Conservation (phyloP, 345 rosid species). For the Eucalyptus pauciflora region DNA sequence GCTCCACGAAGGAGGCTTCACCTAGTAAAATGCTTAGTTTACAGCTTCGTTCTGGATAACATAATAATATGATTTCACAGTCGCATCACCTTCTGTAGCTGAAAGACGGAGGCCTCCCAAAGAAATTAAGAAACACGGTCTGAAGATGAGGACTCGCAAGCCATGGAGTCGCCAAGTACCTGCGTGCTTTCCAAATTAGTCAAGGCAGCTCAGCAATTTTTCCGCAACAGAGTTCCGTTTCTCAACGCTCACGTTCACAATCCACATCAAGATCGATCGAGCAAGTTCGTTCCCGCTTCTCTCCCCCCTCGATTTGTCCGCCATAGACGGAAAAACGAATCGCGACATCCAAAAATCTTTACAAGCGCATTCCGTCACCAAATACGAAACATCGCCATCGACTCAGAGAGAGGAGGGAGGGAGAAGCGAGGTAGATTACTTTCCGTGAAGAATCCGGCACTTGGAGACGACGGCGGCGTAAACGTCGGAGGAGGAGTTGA, state of each 20-base stretch:
- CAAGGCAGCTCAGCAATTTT: background rate
- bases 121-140: constrained; percentile 49
- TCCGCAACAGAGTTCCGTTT: too few relatives aligned
- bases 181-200: background rate
- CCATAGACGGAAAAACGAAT: background rate
- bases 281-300: too few relatives aligned
- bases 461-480: constrained; percentile 55
- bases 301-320: background rate
- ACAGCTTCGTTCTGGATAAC: background rate
- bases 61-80: background rate
- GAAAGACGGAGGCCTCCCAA: constrained; percentile 68
- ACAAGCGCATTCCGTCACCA: background rate
- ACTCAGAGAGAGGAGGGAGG: background rate
- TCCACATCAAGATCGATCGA: background rate
- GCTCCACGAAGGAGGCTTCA: background rate
- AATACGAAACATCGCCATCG: background rate
- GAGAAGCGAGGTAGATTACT: constrained; percentile 13
- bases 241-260: background rate
- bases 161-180: constrained; percentile 77
- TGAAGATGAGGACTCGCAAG: constrained; percentile 87
- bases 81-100: constrained; percentile 48
- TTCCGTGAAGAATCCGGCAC: constrained; percentile 56
- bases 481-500: constrained; percentile 29
- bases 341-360: background rate
- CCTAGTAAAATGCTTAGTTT: background rate